Evolutionary conservation across 495 filamentous ascomycete species (phyloP), one percentile per base, ranked within the genome.

Genomic region (Penicillium roqueforti): DNA sequence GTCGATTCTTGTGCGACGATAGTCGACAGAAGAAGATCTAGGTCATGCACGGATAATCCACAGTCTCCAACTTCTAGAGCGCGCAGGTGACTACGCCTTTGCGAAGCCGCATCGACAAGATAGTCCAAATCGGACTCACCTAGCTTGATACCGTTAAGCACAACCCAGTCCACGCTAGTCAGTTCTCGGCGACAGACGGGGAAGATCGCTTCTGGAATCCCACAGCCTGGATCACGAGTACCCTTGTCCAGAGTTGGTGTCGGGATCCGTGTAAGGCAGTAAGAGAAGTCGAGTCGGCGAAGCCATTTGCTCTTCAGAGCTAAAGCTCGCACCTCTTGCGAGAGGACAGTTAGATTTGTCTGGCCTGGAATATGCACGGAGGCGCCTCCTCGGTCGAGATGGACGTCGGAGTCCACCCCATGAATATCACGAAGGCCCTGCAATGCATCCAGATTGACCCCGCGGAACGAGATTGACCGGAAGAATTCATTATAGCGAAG

Each of bases 401-500:
- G 74, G 10, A 83, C 80, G 45, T 88, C 81, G 55, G 82, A 76
- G 59, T 92, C 88, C 7, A 65, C 63, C 0, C 87, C 88, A 60
- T 82, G 74, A 4, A 62, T 29, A 66, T 92, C 88, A 43, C 73
- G 68, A 18, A 86, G 58, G 7, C 79, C 77, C 57, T 88, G 85
- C 23, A 92, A 65, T 31, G 69, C 60, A 55, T 90, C 85, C 9
- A 98, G 77, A 54, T 79, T 83, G 43, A 95, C 80, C 25, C 86
- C 83, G 13, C 78, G 72, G 67, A 97, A 96, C 1, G 91, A 96
- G 34, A 98, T 80, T 1, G 89, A 87, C 47, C 78, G 79, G 68
- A 97, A 97, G 13, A 83, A 87, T 65, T 96, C 90, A 61, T 97
- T 97, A 71, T 95, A 98, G 32, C 93, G 82, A 44, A 98, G 72